Conservation (phyloP, 2,329 filamentous ascomycete species). For the Chrysoporthe cubensis region DNA sequence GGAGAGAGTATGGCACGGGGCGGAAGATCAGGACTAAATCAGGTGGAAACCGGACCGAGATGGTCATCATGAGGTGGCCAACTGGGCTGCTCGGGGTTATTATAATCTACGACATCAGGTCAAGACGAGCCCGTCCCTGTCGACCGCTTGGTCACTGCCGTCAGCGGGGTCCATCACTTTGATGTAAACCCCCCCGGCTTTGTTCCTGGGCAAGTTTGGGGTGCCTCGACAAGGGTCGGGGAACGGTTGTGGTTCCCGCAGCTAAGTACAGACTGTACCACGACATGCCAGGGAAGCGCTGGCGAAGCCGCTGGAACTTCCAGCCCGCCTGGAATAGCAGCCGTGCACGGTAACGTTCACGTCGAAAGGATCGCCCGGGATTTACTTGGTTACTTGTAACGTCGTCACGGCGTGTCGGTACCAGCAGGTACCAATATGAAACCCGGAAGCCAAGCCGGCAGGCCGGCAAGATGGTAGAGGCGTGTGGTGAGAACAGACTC, state of each 20-base stretch:
- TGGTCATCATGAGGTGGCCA: conserved; percentile 3
- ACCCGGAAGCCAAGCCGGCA: background rate
- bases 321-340: background rate
- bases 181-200: conserved; percentile 19
- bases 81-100: conserved; percentile 16
- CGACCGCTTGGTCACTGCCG: conserved; percentile 23
- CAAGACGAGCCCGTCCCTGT: conserved; percentile 26
- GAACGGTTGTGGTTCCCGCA: conserved; percentile 21
- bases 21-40: background rate
- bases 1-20: background rate
- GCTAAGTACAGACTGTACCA: conserved; percentile 6
- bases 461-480: background rate
- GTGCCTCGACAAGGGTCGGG: conserved; percentile 22
- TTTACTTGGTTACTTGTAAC: background rate
- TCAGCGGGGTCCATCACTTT: conserved; percentile 22
- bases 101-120: conserved; percentile 27
- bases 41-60: background rate
- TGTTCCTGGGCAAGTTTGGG: conserved; percentile 25
- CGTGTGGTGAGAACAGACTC: background rate
- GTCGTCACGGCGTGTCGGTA: background rate
- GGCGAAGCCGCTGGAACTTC: background rate
- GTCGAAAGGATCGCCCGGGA: background rate
- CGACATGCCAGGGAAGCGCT: background rate
- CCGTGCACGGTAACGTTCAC: background rate
- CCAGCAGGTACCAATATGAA: background rate